Base-by-base conservation (phyloP, 1,284 basidiomycete species). In the Tremellales sp. region DNA sequence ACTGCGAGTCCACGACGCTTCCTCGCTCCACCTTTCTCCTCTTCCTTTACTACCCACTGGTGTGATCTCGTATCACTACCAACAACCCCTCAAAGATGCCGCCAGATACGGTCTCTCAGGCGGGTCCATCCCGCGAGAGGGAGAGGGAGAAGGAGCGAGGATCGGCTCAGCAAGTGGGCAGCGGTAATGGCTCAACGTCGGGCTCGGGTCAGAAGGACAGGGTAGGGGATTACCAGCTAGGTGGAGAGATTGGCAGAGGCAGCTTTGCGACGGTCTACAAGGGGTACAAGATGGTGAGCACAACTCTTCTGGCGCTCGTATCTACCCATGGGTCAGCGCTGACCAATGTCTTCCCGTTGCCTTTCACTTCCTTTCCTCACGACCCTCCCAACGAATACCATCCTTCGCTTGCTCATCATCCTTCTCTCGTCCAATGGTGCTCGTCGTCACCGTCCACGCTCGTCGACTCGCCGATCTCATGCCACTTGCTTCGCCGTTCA, bases 261-360 rank as follows among this genome's bases (percentile, higher is more conserved):
- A 92, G 88, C 68, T 98, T 98, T 74, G 94, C 93, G 25, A 94
- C 87, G 1, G 94, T 99, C 33, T 94, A 91, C 75, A 87, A 87
- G 58, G 96, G 91, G 21, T 89, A 90, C 73, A 84, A 91, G 67
- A 83, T 85, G 72, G 91, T 89, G 62, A 57, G 84, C 78, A 26
- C n/a, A 8, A 33, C 29, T 33, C 29, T 10, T 33, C 29, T 33
- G 29, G 29, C 29, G 40, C 33, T 12, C 7, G 10, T 13, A 8
- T n/a, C 17, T 7, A 21, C 15, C 11, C n/a, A 40, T 33, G 29
- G 29, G 10, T 10, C n/a, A 40, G 12, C 13, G 47, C 41, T 49
- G 40, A 40, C 37, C 37, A 22, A 25, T 19, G 37, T 33, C 13
- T 25, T 26, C 29, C 7, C 43, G 52, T 51, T 54, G n/a, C 23